Evolutionary conservation across 495 filamentous ascomycete genomes (phyloP).

Genomic region (Penicillium malachiteum): DNA sequence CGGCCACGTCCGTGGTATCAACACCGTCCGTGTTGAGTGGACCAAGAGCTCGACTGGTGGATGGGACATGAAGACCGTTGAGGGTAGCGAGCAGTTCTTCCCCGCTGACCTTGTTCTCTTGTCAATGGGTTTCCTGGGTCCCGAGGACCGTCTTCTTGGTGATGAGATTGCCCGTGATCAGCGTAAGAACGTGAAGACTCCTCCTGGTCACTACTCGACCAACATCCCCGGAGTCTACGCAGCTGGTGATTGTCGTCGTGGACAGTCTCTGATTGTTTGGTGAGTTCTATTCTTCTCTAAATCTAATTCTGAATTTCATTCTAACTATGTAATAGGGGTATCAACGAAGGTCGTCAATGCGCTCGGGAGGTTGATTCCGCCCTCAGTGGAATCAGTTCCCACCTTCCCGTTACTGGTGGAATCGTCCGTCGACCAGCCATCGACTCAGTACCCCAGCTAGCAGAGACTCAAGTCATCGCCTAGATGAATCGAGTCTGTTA

Average conservation of each 20-base stretch:
- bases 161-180: constrained; percentile 87
- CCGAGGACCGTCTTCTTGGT: constrained; percentile 85
- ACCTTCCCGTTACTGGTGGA: constrained; percentile 88
- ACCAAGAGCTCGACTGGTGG: constrained; percentile 85
- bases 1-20: constrained; percentile 93
- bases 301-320: neutral
- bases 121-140: constrained; percentile 98
- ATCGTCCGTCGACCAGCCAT: constrained; percentile 80
- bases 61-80: constrained; percentile 99
- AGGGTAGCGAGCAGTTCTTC: constrained; percentile 95
- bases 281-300: constrained; percentile 48
- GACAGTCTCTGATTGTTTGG: constrained; percentile 98
- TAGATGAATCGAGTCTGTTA: constrained; percentile 16
- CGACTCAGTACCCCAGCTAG: constrained; percentile 40
- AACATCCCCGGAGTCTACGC: constrained; percentile 90
- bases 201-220: constrained; percentile 83
- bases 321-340: constrained; percentile 59
- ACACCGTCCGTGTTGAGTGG: constrained; percentile 97
- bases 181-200: constrained; percentile 97
- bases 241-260: constrained; percentile 93
- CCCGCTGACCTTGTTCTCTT: constrained; percentile 93
- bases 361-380: constrained; percentile 92
- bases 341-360: constrained; percentile 95
- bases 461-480: constrained; percentile 29
- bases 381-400: constrained; percentile 73